Evolutionary conservation across 129 eudicot species (phyloP), one percentile per base, ranked within the genome.

Genomic region (Ambrosia trifida): DNA sequence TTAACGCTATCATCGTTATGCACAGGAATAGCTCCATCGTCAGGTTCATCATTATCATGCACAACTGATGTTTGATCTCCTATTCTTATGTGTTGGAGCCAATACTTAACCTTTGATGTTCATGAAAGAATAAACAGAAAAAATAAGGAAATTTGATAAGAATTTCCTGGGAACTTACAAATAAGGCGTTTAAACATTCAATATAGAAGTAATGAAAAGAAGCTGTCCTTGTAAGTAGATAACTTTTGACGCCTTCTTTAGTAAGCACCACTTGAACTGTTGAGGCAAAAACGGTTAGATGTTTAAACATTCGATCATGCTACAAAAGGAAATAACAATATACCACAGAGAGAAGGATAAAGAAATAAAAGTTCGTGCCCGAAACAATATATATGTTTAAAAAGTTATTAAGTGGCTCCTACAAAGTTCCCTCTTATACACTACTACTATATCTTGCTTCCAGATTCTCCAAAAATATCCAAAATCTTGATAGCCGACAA

Each of bases 191-290:
- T 14, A 59, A 58, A 30, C 35, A 32, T 60, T 60, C 41, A 40
- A 3, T 35, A 64, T 31, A 53, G 46, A 59, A 57, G 72, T 40
- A 28, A 38, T 43, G 49, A 36, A 60, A 63, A 43, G 58, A 53
- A 89, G 96, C 98, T 91, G 96, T 80, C 87, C 98, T 80, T 91
- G 98, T 45, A 91, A 78, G 80, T 84, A 88, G 76, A 91, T 79
- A 74, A 91, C 96, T 83, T 91, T 94, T 76, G 96, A 88, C 14
- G 98, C 98, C 81, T 86, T 91, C 92, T 89, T 91, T 74, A 66
- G 58, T 56, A 91, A 72, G 31, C 76, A 79, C 98, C 98, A 91
- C 80, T 88, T 91, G 83, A 91, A 91, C 98, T 91, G 86, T 82
- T 64, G 20, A 63, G 67, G 41, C 31, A 66, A 46, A 83, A 19